phyloP scores from a whole-genome alignment of 2,329 filamentous ascomycete genomes.

The Fusarium napiforme region DNA sequence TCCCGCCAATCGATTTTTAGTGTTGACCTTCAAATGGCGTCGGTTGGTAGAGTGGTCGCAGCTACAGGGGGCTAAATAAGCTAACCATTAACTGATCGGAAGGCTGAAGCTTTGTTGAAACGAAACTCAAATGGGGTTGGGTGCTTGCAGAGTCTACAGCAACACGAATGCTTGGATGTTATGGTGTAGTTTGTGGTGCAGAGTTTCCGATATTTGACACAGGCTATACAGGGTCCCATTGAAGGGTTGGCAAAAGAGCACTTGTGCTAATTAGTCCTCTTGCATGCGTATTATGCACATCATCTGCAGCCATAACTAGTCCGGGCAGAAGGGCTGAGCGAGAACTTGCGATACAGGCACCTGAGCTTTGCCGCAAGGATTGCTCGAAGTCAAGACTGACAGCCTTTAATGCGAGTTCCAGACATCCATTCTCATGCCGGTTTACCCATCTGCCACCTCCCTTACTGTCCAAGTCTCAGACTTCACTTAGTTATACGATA shows the following conservation, averaged over 20 bases:
- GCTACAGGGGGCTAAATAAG: background rate
- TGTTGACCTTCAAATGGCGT: conserved; percentile 3
- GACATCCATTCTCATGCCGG: background rate
- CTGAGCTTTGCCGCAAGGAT: background rate
- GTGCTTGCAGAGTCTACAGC: background rate
- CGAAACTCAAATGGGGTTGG: background rate
- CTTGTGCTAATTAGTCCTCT: background rate
- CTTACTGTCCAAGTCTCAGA: conserved; percentile 2
- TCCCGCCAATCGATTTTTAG: conserved; percentile 10
- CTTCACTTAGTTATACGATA: background rate
- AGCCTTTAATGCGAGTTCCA: background rate
- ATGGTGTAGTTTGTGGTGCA: background rate
- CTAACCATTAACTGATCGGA: conserved; percentile 22
- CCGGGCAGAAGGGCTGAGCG: background rate
- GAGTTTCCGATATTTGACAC: background rate
- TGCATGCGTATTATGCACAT: conserved; percentile 24
- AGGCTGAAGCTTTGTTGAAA: background rate
- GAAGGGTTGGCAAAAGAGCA: background rate
- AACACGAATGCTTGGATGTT: background rate
- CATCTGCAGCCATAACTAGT: conserved; percentile 23
- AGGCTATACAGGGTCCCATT: background rate
- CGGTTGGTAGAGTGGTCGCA: conserved; percentile 13
- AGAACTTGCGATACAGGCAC: background rate
- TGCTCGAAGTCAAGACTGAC: background rate
- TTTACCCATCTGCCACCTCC: conserved; percentile 1